Conservation (phyloP, 768 basidiomycete species). For the Psilocybe subaeruginosa region DNA sequence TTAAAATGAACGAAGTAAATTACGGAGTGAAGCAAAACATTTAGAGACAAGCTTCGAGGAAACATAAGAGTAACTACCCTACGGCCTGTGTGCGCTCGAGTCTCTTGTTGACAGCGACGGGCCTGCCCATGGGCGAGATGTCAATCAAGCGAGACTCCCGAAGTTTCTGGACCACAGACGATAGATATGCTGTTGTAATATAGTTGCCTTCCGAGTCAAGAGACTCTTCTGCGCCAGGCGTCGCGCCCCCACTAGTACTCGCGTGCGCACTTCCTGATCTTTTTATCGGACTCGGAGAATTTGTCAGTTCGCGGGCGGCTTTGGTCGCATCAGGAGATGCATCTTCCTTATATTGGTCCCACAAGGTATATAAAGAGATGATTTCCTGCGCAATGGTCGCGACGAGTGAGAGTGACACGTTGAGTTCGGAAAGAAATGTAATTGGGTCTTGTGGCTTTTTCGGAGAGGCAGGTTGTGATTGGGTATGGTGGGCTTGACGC, state of each 20-base stretch:
- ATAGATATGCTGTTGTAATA: slow-evolving; percentile 63
- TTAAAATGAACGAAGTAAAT: not conserved
- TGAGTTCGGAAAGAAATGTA: slow-evolving; percentile 82
- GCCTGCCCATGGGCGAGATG: slow-evolving; percentile 49
- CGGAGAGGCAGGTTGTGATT: slow-evolving; percentile 27
- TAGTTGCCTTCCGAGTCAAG: slow-evolving; percentile 31
- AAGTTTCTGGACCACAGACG: slow-evolving; percentile 64
- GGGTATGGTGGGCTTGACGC: slow-evolving; percentile 30
- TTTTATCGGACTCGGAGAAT: slow-evolving; percentile 28
- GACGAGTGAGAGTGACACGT: slow-evolving; percentile 81
- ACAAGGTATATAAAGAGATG: slow-evolving; percentile 84
- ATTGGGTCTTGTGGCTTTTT: slow-evolving; percentile 69
- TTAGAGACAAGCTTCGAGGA: not conserved
- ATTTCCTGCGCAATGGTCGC: slow-evolving; percentile 91
- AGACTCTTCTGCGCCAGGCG: slow-evolving; percentile 28
- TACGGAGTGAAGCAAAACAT: not conserved
- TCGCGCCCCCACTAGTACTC: slow-evolving; percentile 23
- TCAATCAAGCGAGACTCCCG: slow-evolving; percentile 65
- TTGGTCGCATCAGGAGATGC: slow-evolving; percentile 38
- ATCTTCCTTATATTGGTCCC: slow-evolving; percentile 83
- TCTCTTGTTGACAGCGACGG: slow-evolving; percentile 69
- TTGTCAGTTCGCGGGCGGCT: slow-evolving; percentile 24
- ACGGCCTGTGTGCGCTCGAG: slow-evolving; percentile 73
- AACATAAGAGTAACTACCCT: slow-evolving; percentile 18
- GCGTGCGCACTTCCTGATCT: slow-evolving; percentile 6